Conservation (phyloP, 1,284 basidiomycete species). For the Entoloma clypeatum region DNA sequence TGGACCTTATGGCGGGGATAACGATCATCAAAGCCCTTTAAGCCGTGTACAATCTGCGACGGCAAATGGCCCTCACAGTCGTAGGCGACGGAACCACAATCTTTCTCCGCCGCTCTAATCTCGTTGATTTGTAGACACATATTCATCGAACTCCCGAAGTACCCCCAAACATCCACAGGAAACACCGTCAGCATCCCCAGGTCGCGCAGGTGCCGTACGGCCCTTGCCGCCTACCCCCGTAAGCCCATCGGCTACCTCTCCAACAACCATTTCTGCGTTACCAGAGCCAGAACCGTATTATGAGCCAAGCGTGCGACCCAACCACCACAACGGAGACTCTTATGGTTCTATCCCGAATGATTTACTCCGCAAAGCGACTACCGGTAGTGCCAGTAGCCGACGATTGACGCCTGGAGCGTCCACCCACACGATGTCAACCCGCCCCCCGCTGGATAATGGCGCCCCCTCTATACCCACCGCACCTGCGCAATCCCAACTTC, state of each 20-base stretch:
- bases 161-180: constrained; percentile 15
- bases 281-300: constrained; percentile 36
- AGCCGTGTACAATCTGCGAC: constrained; percentile 12
- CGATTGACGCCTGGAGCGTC: constrained; percentile 28
- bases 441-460: constrained; percentile 15
- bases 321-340: constrained; percentile 27
- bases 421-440: constrained; percentile 17
- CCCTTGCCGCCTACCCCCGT: constrained; percentile 41
- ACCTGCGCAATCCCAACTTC: constrained; percentile 22
- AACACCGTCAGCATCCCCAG: constrained; percentile 22
- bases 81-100: constrained; percentile 12
- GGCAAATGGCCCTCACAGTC: constrained; percentile 17
- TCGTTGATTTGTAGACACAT: constrained; percentile 11
- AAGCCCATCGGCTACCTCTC: constrained; percentile 24
- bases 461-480: constrained; percentile 20
- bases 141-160: constrained; percentile 14
- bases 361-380: constrained; percentile 26
- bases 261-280: constrained; percentile 28
- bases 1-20: constrained; percentile 29
- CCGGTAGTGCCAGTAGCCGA: constrained; percentile 22
- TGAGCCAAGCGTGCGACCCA: constrained; percentile 22
- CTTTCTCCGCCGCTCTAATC: constrained; percentile 8
- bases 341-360: constrained; percentile 25
- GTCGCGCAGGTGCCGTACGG: constrained; percentile 23
- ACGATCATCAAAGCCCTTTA: constrained; percentile 15